phyloP scores from a whole-genome alignment of 2,329 filamentous ascomycete genomes.

The Nemania serpens region DNA sequence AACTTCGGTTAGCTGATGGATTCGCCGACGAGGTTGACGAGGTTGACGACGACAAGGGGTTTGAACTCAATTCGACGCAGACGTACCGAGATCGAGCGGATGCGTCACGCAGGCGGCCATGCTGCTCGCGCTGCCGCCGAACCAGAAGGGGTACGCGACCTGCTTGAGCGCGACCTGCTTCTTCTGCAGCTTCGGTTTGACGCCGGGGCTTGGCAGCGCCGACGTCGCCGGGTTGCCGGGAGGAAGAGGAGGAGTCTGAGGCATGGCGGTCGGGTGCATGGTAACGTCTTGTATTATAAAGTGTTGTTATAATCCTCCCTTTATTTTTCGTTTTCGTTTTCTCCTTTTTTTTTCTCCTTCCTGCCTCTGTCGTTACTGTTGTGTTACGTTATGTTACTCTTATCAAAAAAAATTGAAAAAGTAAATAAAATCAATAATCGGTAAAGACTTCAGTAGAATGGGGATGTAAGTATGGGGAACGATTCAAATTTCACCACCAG shows the following conservation, averaged over 20 bases:
- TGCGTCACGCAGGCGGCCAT: conserved; percentile 91
- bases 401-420: not conserved
- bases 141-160: conserved; percentile 82
- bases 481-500: conserved; percentile 20
- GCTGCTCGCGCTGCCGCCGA: conserved; percentile 91
- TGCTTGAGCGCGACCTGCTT: conserved; percentile 48
- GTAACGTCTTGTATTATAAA: not conserved
- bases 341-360: too few species aligned
- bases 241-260: conserved; percentile 26
- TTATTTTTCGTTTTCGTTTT: too few species aligned
- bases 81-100: conserved; percentile 86
- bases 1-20: not conserved
- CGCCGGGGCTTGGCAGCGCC: conserved; percentile 26
- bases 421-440: not conserved
- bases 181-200: conserved; percentile 42
- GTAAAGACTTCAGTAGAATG: too few species aligned
- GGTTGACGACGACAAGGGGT: too few species aligned
- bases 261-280: conserved; percentile 25
- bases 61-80: too few species aligned
- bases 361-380: too few species aligned
- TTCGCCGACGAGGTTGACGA: not conserved
- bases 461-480: conserved; percentile 5
- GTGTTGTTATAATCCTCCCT: not conserved
- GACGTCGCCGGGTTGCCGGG: conserved; percentile 27
- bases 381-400: not conserved